Base-by-base conservation (phyloP, 2,329 filamentous ascomycete genomes). In the Raffaelea arxii region DNA sequence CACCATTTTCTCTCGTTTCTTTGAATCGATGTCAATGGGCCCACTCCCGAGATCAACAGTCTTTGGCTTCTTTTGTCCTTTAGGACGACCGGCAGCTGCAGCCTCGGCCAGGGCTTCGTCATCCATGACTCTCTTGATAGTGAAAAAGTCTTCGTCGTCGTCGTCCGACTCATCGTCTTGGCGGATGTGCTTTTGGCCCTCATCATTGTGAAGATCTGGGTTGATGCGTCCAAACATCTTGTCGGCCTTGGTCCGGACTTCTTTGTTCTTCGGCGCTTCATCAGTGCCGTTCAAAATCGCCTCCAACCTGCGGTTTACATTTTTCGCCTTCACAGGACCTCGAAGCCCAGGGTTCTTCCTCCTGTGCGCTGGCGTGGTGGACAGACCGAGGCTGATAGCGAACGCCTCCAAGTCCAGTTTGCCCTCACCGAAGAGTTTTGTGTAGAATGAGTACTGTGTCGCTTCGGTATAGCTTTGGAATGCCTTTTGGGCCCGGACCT, bases 181-280 rank as follows among this genome's bases (percentile, higher is more conserved):
- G n/a, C n/a, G n/a, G n/a, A n/a, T n/a, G n/a, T n/a, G n/a, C n/a
- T n/a, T n/a, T n/a, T n/a, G n/a, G n/a, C n/a, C n/a, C n/a, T n/a
- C n/a, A n/a, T n/a, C n/a, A n/a, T n/a, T n/a, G n/a, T n/a, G n/a
- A n/a, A n/a, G n/a, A n/a, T n/a, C n/a, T n/a, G n/a, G n/a, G 65
- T 98, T 98, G 56, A 84, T 86, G 50, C 92, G 77, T 69, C 96
- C 91, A 65, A 97, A 96, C 92, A 98, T 97, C 56, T 88, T 84
- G 64, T 98, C 89, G 62, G 94, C 94, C 64, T 95, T 97, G 25
- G 94, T 98, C 51, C 89, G 79, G 18, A 95, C 86, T 74, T 73
- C 27, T 61, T 57, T 35, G 62, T 38, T 36, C 19, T 6, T 6
- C 6, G 32, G 6, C 32, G 32, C 32, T 16, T 36, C 32, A 10